Conservation (phyloP, 2,329 filamentous ascomycete species). For the Penicillium oxalicum region DNA sequence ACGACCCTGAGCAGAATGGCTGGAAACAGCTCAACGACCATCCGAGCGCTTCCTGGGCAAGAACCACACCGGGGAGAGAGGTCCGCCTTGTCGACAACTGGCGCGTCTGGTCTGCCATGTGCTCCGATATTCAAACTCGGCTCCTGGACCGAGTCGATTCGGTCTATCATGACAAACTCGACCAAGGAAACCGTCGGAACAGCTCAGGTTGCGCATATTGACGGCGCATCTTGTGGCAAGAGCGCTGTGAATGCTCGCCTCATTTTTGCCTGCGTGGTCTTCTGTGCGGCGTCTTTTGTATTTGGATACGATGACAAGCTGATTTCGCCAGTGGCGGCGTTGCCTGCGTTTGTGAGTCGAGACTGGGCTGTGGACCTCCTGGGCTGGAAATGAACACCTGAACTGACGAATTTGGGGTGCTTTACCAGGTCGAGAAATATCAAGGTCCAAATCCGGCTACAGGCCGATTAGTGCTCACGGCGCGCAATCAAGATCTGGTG, state of each 20-base stretch:
- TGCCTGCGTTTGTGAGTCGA: constrained; percentile 24
- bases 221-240: constrained; percentile 8
- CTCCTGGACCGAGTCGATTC: constrained; percentile 3
- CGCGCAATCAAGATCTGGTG: constrained; percentile 32
- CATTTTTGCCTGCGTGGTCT: constrained; percentile 24
- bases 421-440: constrained; percentile 23
- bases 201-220: constrained; percentile 19
- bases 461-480: constrained; percentile 22
- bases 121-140: background rate
- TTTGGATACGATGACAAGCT: constrained; percentile 32
- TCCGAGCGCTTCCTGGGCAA: no score
- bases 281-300: constrained; percentile 28
- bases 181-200: constrained; percentile 6
- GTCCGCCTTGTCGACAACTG: no score
- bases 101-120: no score
- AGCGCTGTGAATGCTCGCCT: constrained; percentile 22
- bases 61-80: no score
- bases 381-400: background rate
- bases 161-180: constrained; percentile 4
- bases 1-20: background rate
- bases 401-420: background rate
- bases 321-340: constrained; percentile 28
- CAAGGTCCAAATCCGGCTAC: constrained; percentile 24
- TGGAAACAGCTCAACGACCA: no score
- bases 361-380: background rate